These are phyloP conservation scores for Exophiala calicioides DNA, from an alignment of 2,329 filamentous ascomycete genomes.

Conservation along the genomic window DNA sequence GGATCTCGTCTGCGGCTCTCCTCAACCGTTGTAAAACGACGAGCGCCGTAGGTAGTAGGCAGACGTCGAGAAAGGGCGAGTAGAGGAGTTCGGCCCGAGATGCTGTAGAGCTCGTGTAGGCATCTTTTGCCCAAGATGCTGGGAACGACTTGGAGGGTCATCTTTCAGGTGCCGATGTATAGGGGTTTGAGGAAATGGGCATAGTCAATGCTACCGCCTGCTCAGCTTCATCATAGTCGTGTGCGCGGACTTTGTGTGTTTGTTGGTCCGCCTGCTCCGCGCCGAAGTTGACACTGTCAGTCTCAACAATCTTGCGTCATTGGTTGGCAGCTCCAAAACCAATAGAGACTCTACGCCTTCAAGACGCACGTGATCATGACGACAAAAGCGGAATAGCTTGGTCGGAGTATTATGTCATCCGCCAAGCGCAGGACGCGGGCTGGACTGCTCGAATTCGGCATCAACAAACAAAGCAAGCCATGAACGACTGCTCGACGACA, in stretches of 20 bases:
- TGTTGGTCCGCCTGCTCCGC: background rate
- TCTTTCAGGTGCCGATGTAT: conserved; percentile 7
- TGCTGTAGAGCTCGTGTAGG: conserved; percentile 27
- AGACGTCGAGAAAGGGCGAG: conserved; percentile 13
- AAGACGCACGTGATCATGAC: too few relatives aligned
- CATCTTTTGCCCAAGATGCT: conserved; percentile 32
- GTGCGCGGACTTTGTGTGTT: too few relatives aligned
- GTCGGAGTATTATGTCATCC: conserved; percentile 3
- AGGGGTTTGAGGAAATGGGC: background rate
- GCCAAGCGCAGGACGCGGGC: conserved; percentile 1
- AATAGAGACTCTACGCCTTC: too few relatives aligned
- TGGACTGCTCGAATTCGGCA: conserved; percentile 3
- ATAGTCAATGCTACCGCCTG: conserved; percentile 7
- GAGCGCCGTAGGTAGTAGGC: conserved; percentile 7
- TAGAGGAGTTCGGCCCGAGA: conserved; percentile 9
- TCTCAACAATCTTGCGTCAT: background rate
- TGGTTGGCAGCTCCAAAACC: too few relatives aligned
- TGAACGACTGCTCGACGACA: background rate
- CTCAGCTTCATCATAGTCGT: conserved; percentile 1
- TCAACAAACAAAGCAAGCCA: conserved; percentile 14
- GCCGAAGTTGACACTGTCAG: background rate
- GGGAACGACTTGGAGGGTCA: conserved; percentile 28
- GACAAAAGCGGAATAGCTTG: conserved; percentile 1
- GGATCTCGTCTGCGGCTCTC: conserved; percentile 10
- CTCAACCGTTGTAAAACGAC: conserved; percentile 22